Base-by-base conservation (phyloP, 1,139 yeast genomes). In the Blastobotrys ciferrii region DNA sequence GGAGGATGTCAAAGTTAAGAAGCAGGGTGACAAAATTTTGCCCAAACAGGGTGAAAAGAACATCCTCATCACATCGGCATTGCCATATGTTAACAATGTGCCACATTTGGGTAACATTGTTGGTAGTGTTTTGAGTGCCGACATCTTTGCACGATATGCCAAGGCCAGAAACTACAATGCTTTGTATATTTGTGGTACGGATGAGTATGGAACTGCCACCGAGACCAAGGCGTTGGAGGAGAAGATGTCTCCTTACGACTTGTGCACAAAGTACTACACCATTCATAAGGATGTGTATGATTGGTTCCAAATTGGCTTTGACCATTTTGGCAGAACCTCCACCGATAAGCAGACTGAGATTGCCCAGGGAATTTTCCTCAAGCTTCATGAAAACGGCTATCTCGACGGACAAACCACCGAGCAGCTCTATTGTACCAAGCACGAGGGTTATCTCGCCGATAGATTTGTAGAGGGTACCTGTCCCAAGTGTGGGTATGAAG, bases 131-230 rank as follows among this genome's bases (percentile, higher is more conserved):
- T 77, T 92, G 56, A 82, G 92, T 52, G 98, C 98, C 32, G 99
- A 92, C 73, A 87, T 92, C 55, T 94, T 80, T 71, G 78, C 98
- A 49, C 82, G 98, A 66, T 92, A 87, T 70, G 81, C 87, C 64
- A 91, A 89, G 69, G 82, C 85, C 58, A 81, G 97, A 73, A 87
- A 89, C 68, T 84, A 85, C 73, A 92, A 91, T 66, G 76, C 96
- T 18, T 72, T 92, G 54, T 92, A 74, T 63, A 72, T 92, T 52
- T 89, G 98, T 71, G 99, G 99, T 71, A 94, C 98, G 33, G 99
- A 92, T 67, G 99, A 92, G 71, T 94, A 92, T 67, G 99, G 99
- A 66, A 92, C 99, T 53, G 99, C 99, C 45, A 92, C 98, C 20
- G 99, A 92, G 70, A 94, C 98, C 32, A 92, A 92, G 71, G 98